A percentile compares a stretch with the other conserved stretches of the same genome.
Evolutionary conservation across 257 asterid species (phyloP).

Genomic region (Mitragyna speciosa): DNA sequence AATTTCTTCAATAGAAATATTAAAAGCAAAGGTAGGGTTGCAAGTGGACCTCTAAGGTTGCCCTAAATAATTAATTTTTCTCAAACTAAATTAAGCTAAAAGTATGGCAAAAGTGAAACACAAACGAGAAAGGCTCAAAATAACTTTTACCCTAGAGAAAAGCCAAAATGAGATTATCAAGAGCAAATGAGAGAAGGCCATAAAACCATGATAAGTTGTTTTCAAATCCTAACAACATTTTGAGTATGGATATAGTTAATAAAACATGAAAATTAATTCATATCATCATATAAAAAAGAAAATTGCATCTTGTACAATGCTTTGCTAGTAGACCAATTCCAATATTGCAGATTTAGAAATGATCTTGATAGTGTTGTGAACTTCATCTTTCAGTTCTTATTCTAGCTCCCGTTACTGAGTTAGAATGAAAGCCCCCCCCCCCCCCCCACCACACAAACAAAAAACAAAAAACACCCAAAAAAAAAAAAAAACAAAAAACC

Average conservation of each 20-base stretch:
- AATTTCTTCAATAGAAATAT: background rate
- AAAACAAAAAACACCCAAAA: too few species aligned
- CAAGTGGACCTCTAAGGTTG: background rate
- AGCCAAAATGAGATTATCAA: background rate
- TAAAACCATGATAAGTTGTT: background rate
- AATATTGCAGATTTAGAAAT: background rate
- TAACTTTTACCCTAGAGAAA: background rate
- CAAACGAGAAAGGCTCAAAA: background rate
- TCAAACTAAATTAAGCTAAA: background rate
- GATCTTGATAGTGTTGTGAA: background rate
- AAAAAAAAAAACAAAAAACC: too few species aligned
- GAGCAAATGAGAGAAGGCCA: too few species aligned
- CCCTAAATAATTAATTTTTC: background rate
- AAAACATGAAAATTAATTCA: background rate
- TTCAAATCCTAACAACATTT: too few species aligned
- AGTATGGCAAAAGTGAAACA: background rate
- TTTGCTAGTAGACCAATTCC: background rate
- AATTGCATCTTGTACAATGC: too few species aligned
- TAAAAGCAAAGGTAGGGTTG: background rate
- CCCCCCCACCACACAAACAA: too few species aligned
- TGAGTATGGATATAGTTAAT: background rate
- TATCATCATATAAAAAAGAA: too few species aligned
- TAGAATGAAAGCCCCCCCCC: too few species aligned
- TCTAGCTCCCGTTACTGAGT: background rate
- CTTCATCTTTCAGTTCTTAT: background rate